These are phyloP conservation scores for Kazachstania martiniae DNA, from an alignment of 805 yeast species.

Conservation along the genomic window DNA sequence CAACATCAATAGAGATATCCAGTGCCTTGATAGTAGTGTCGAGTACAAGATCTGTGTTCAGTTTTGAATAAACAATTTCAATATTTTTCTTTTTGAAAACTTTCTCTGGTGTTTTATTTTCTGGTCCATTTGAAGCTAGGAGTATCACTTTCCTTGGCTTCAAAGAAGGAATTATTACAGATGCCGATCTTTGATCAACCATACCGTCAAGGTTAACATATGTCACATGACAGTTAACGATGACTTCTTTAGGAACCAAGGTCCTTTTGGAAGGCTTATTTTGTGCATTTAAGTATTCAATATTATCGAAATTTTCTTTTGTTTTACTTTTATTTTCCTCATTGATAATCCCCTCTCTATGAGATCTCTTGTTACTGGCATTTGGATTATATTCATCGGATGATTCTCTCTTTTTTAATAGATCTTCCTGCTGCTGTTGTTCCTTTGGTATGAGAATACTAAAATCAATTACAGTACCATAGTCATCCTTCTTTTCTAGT, in stretches of 20 bases:
- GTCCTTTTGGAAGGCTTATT: slow-evolving; percentile 41
- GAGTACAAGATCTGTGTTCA: slow-evolving; percentile 36
- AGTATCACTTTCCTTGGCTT: slow-evolving; percentile 67
- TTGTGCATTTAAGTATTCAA: slow-evolving; percentile 39
- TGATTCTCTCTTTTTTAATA: slow-evolving; percentile 8
- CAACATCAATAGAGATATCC: slow-evolving; percentile 60
- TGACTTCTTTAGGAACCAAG: slow-evolving; percentile 27
- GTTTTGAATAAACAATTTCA: slow-evolving; percentile 24
- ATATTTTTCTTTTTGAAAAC: slow-evolving; percentile 18
- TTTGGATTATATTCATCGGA: background rate
- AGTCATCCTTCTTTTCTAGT: slow-evolving; percentile 65
- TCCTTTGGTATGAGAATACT: slow-evolving; percentile 47
- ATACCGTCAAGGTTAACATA: slow-evolving; percentile 75
- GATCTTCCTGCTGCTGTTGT: slow-evolving; percentile 28
- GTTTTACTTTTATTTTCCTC: slow-evolving; percentile 26
- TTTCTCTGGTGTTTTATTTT: slow-evolving; percentile 9
- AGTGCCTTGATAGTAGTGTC: slow-evolving; percentile 46
- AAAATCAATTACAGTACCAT: slow-evolving; percentile 67
- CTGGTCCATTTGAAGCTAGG: slow-evolving; percentile 13
- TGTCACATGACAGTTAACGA: slow-evolving; percentile 58
- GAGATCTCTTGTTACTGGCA: slow-evolving; percentile 7
- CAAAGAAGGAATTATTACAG: slow-evolving; percentile 64
- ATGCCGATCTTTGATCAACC: slow-evolving; percentile 73
- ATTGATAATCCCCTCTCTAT: slow-evolving; percentile 2
- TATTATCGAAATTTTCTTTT: slow-evolving; percentile 37